Evolutionary conservation across 176 grass and related monocot species (phyloP), one percentile per base, ranked within the genome.

Genomic region (Oryza glaberrima): DNA sequence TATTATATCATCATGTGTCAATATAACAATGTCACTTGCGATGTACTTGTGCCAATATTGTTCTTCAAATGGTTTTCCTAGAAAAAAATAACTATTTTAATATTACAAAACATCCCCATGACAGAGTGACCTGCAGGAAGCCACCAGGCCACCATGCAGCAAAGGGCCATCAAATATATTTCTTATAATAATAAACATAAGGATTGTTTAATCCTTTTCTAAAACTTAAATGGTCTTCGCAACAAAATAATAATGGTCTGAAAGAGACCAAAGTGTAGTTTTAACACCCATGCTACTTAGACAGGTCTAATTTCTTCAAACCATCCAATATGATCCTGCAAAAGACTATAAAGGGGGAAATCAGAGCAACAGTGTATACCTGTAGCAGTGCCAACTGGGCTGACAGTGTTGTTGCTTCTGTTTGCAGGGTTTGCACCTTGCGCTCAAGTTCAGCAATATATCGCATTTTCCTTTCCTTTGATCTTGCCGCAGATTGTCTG

Each of bases 401-500:
- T 40, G 90, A 82, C 65, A 94, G 83, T 67, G 84, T 92, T 69
- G 90, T 94, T 51, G 90, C 90, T 82, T 94, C 90, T 54, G 87
- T 90, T 78, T 89, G 93, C 78, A 94, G 65, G 7, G 77, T 79
- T 86, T 87, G 86, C 35, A 94, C 82, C 84, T 87, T 88, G 56
- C 56, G 82, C 81, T 94, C 93, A 7, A 94, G 90, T 86, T 94
- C 93, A 71, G 73, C 77, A 80, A 94, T 92, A 75, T 94, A 94
- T 34, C 88, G 90, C 77, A 92, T 89, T 79, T 94, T 94, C 74
- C 90, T 94, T 92, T 94, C 93, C 75, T 94, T 94, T 7, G 93
- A 94, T 90, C 93, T 94, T 63, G 90, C 93, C 48, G 93, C 93
- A 22, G 93, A 94, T 76, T 94, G 90, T 76, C 93, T 92, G 65